Evolutionary conservation across 345 rosid species (phyloP).

Genomic region (Crucihimalaya himalaica): DNA sequence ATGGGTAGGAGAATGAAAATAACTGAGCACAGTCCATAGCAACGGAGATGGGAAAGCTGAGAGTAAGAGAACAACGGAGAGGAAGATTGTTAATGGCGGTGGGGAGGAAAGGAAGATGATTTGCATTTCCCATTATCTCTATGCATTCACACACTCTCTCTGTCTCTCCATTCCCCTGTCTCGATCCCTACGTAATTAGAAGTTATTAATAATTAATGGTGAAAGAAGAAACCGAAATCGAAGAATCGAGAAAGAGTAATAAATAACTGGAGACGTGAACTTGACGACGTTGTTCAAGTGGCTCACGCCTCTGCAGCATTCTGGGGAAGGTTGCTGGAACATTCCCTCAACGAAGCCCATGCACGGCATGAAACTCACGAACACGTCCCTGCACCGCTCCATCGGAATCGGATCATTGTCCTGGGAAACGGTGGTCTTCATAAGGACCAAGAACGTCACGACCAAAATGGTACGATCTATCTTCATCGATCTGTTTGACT

Average conservation of each 20-base stretch:
- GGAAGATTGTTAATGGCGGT: slow-evolving; percentile 37
- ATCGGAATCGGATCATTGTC: background rate
- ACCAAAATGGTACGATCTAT: slow-evolving; percentile 21
- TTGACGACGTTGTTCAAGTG: slow-evolving; percentile 40
- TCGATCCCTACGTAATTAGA: slow-evolving; percentile 1
- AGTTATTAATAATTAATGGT: background rate
- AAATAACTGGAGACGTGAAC: slow-evolving; percentile 29
- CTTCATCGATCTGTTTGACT: slow-evolving; percentile 16
- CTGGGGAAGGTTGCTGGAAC: slow-evolving; percentile 31
- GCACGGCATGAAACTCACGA: slow-evolving; percentile 37
- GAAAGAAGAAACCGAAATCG: background rate
- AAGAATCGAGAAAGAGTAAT: background rate
- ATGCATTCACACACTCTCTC: slow-evolving; percentile 45
- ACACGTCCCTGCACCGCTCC: slow-evolving; percentile 31
- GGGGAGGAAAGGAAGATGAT: slow-evolving; percentile 37
- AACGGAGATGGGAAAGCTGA: slow-evolving; percentile 51
- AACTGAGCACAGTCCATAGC: slow-evolving; percentile 47
- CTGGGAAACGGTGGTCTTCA: slow-evolving; percentile 16
- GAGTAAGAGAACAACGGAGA: slow-evolving; percentile 37
- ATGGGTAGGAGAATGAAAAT: background rate
- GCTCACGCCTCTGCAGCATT: slow-evolving; percentile 44
- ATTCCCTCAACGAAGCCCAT: slow-evolving; percentile 43
- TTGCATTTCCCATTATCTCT: slow-evolving; percentile 41
- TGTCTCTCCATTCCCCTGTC: background rate
- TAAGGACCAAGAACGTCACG: slow-evolving; percentile 21